Evolutionary conservation across 228 moss, liverwort and hornwort genomes (phyloP).

Genomic region (Sphagnum magellanicum): DNA sequence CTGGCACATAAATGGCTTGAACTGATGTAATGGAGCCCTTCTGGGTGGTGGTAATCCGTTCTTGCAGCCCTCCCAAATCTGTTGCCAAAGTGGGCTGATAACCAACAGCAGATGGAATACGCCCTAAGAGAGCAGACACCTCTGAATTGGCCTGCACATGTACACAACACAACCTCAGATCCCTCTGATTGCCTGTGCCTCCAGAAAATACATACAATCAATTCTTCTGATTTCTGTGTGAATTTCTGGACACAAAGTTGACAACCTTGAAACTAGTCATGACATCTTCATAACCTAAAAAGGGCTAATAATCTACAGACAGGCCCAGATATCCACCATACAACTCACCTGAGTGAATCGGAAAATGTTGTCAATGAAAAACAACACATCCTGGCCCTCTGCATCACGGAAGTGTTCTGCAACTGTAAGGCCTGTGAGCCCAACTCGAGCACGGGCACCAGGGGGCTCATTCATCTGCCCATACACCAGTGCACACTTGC

Average conservation of each 20-base stretch:
- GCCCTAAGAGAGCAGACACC: conserved; percentile 93
- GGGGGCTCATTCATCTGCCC: conserved; percentile 99
- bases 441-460: conserved; percentile 94
- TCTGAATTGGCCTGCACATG: conserved; percentile 74
- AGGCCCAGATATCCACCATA: not conserved
- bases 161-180: too few species aligned
- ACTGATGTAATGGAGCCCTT: conserved; percentile 99
- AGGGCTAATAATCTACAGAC: not conserved
- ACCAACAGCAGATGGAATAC: conserved; percentile 96
- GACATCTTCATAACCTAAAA: not conserved
- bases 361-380: conserved; percentile 97
- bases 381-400: conserved; percentile 93
- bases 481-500: conserved; percentile 94
- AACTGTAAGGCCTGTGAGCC: conserved; percentile 90
- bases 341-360: conserved; percentile 79
- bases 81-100: conserved; percentile 96
- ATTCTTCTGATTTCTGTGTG: too few species aligned
- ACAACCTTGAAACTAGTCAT: too few species aligned
- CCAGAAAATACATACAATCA: too few species aligned
- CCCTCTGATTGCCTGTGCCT: too few species aligned
- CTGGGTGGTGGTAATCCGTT: conserved; percentile 87
- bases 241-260: too few species aligned
- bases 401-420: conserved; percentile 97
- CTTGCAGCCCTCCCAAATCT: conserved; percentile 93
- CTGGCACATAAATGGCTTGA: conserved; percentile 95